Conservation (phyloP, 352 stramenopile genomes). For the Phytophthora rubi region DNA sequence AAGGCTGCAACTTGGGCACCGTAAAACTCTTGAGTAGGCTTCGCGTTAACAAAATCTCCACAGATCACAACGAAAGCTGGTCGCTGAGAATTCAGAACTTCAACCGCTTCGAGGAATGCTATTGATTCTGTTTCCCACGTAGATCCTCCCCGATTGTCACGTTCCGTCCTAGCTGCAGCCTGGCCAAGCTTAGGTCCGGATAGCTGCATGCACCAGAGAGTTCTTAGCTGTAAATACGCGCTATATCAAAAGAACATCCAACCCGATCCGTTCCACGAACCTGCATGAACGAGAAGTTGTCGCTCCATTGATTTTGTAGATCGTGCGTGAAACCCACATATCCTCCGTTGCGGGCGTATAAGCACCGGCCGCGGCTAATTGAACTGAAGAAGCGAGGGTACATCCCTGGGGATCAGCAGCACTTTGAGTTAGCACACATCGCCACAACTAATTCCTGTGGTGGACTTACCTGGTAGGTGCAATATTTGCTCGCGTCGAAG, state of each 20-base stretch:
- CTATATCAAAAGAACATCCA: not conserved
- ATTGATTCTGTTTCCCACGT: slow-evolving; percentile 49
- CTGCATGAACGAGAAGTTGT: slow-evolving; percentile 74
- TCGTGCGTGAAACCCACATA: slow-evolving; percentile 75
- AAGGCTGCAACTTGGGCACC: slow-evolving; percentile 55
- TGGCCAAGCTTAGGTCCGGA: slow-evolving; percentile 55
- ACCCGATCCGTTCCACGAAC: slow-evolving; percentile 29
- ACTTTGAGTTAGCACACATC: slow-evolving; percentile 11
- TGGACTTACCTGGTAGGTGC: slow-evolving; percentile 56
- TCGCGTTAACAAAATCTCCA: slow-evolving; percentile 63
- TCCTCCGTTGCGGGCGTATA: slow-evolving; percentile 55
- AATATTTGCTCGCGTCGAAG: slow-evolving; percentile 78
- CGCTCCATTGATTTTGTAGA: slow-evolving; percentile 79
- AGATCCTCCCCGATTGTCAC: slow-evolving; percentile 49
- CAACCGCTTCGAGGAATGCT: slow-evolving; percentile 56
- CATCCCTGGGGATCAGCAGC: slow-evolving; percentile 42
- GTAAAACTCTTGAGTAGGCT: slow-evolving; percentile 47
- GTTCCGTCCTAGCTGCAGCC: slow-evolving; percentile 36
- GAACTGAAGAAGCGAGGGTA: slow-evolving; percentile 79
- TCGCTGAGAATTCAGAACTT: slow-evolving; percentile 50
- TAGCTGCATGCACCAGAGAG: slow-evolving; percentile 40
- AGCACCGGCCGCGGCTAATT: slow-evolving; percentile 54
- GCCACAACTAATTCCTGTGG: not conserved
- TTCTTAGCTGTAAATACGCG: not conserved
- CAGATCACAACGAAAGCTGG: slow-evolving; percentile 76